Conservation (phyloP, 805 yeast species). For the Monosporozyma aquatica region DNA sequence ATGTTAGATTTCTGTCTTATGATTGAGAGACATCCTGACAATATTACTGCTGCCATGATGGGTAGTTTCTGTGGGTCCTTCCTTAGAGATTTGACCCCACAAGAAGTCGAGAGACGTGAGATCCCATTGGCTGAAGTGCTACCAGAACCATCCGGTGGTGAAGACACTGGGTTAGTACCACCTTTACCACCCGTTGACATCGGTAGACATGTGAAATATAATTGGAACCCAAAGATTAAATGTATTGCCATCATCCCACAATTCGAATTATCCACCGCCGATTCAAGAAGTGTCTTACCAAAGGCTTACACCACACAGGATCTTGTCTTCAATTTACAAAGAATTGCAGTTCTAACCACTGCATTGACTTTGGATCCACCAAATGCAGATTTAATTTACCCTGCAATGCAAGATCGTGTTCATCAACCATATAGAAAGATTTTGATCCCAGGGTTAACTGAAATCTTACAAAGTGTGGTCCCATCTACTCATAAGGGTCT, state of each 20-base stretch:
- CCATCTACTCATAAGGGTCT: conserved; percentile 78
- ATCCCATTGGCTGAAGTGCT: conserved; percentile 80
- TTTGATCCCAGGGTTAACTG: conserved; percentile 83
- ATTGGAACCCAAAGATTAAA: conserved; percentile 71
- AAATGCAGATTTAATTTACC: conserved; percentile 71
- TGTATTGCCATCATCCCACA: conserved; percentile 90
- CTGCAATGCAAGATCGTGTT: conserved; percentile 92
- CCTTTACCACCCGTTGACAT: conserved; percentile 78
- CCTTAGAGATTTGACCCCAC: conserved; percentile 65
- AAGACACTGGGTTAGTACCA: conserved; percentile 59
- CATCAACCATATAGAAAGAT: conserved; percentile 96
- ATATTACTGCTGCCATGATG: conserved; percentile 97
- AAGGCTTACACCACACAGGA: conserved; percentile 67
- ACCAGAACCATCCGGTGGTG: conserved; percentile 67
- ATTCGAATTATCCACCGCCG: conserved; percentile 90
- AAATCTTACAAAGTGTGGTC: conserved; percentile 68
- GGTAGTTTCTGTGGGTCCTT: conserved; percentile 98
- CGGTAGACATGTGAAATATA: conserved; percentile 81
- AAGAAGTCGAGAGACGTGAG: conserved; percentile 65
- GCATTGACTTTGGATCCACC: conserved; percentile 84
- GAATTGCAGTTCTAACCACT: conserved; percentile 85
- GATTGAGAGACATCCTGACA: conserved; percentile 98
- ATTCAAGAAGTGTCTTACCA: conserved; percentile 85
- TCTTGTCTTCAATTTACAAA: conserved; percentile 84
- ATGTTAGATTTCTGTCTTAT: conserved; percentile 89